A percentile compares a stretch with the other conserved stretches of the same genome.
These are phyloP conservation scores for Xenoacremonium recifei DNA, from an alignment of 2,329 filamentous ascomycete genomes.

Conservation along the genomic window DNA sequence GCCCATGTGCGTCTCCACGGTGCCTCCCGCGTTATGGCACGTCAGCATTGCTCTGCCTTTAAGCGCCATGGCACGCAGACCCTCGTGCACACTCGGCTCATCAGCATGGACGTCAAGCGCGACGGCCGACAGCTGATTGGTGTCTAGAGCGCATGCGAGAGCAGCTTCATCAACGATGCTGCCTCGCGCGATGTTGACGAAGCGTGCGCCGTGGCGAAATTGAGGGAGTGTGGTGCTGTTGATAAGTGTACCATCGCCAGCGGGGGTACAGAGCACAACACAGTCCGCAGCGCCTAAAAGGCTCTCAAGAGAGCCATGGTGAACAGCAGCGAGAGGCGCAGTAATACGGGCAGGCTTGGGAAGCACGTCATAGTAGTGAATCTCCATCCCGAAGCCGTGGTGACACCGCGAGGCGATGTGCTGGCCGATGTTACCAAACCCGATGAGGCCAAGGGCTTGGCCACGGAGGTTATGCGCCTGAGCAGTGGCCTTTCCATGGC, in stretches of 20 bases:
- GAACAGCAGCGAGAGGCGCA: slow-evolving; percentile 42
- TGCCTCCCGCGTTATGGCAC: slow-evolving; percentile 67
- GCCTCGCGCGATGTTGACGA: slow-evolving; percentile 67
- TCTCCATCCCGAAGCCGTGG: slow-evolving; percentile 63
- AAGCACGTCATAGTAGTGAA: slow-evolving; percentile 61
- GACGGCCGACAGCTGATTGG: slow-evolving; percentile 47
- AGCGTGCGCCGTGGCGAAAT: slow-evolving; percentile 54
- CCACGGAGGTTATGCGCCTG: slow-evolving; percentile 63
- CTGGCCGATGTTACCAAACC: slow-evolving; percentile 65
- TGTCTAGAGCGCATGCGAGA: slow-evolving; percentile 56
- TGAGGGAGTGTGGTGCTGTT: slow-evolving; percentile 43
- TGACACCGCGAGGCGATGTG: slow-evolving; percentile 54
- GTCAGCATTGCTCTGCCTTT: slow-evolving; percentile 54
- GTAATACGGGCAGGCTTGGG: slow-evolving; percentile 46
- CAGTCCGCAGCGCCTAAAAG: slow-evolving; percentile 57
- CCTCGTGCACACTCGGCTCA: slow-evolving; percentile 54
- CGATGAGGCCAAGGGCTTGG: slow-evolving; percentile 64
- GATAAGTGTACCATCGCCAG: slow-evolving; percentile 45
- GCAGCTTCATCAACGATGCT: slow-evolving; percentile 65
- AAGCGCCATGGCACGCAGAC: slow-evolving; percentile 40
- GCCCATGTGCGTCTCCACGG: slow-evolving; percentile 63
- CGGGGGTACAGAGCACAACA: slow-evolving; percentile 60
- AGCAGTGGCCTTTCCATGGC: slow-evolving; percentile 59
- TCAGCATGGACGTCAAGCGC: slow-evolving; percentile 64
- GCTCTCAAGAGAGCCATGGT: slow-evolving; percentile 48